Evolutionary conservation across 306 rosid species (phyloP), one percentile per base, ranked within the genome.

Genomic region (Lotus japonicus): DNA sequence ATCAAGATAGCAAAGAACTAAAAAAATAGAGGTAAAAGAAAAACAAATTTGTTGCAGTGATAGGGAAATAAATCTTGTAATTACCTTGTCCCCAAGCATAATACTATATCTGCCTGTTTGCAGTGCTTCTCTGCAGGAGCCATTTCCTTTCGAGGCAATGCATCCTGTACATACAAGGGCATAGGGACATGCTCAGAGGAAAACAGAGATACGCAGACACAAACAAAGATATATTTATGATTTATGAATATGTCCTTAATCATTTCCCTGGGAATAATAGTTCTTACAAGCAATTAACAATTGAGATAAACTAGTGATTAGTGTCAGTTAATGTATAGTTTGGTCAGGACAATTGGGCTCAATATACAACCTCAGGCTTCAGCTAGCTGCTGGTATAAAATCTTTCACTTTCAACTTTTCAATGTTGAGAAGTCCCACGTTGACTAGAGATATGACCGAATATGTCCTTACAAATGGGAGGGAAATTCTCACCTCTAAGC

Each of bases 71-170:
- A 68, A 64, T 52, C 16, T 43, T 43, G 70, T 66, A 11, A 14
- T 63, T 83, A 94, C 99, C 99, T 94, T 49, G 99, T 94, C 76
- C 99, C 99, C 76, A 94, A 73, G 85, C 99, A 94, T 71, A 94
- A 81, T 62, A 94, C 96, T 55, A 94, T 76, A 79, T 94, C 99
- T 15, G 99, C 99, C 87, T 86, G 89, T 81, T 61, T 87, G 79
- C 99, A 94, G 84, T 94, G 92, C 82, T 87, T 90, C 87, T 94
- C 99, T 16, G 99, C 96, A 26, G 87, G 92, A 79, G 84, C 68
- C 99, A 94, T 94, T 84, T 94, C 99, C 83, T 94, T 90, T 17
- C 83, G 58, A 52, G 99, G 99, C 82, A 94, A 80, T 14, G 99
- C 99, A 82, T 94, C 98, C 98, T 94, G 74, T 18, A 79, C 48